Base-by-base conservation (phyloP, 805 yeast genomes). In the Schwanniomyces occidentalis region DNA sequence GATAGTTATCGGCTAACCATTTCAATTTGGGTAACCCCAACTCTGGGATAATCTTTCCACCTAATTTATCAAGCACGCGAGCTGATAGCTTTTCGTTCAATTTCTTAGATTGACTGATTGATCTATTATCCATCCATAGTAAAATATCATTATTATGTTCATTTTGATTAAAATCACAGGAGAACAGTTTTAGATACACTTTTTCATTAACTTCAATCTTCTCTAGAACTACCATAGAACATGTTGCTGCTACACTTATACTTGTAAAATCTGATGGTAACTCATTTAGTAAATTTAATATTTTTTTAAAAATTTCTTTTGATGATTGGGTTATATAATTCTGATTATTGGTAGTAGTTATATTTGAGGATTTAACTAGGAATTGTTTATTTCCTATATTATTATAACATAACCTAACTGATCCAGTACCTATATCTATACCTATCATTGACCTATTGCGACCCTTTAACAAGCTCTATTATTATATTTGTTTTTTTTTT, bases 71-170 rank as follows among this genome's bases (percentile, higher is more conserved):
- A 6, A 38, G 30, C 5, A 49, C 52, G 5, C 49, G 49, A 6
- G 31, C 21, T 18, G 48, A 46, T 3, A 65, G 47, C 8, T 22
- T 34, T 16, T 35, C 25, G 24, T 71, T 65, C 5, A 73, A 38
- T 14, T 41, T 32, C 2, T 27, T 16, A 9, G 68, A 52, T 40
- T 75, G 69, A 2, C 47, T 25, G 3, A 37, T 45, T 2, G 78
- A 60, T 17, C 77, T 56, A 13, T 65, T 58, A 45, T 78, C 83
- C 83, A 78, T 78, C 84, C 85, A 78, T 31, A 78, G 62, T 4
- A 78, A 58, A 3, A 78, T 63, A 42, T 75, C 74, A 22, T 66
- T 63, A 5, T 45, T 45, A 4, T 28, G 39, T 21, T 28, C 43
- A 13, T 32, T 33, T 10, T 46, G 45, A 2, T 35, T 27, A 25